Evolutionary conservation across 495 filamentous ascomycete species (phyloP).

Genomic region (Podospora pseudopauciseta): DNA sequence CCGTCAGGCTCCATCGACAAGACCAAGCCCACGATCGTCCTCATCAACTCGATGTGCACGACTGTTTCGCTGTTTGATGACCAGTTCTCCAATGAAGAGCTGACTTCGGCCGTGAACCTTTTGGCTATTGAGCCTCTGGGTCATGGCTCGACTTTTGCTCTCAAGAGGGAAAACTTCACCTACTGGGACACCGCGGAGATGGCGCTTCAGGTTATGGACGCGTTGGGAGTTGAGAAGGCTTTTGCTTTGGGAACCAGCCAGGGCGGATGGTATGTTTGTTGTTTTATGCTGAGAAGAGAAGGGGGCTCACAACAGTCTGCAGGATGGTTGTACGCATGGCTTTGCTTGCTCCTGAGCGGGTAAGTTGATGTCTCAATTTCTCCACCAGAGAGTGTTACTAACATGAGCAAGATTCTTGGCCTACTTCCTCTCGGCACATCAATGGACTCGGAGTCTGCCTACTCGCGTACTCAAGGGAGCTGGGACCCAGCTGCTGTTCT

Average conservation of each 20-base stretch:
- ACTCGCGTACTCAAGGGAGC: slow-evolving; percentile 49
- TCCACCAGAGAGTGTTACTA: not conserved
- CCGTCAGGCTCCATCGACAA: slow-evolving; percentile 36
- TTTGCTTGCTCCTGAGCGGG: slow-evolving; percentile 55
- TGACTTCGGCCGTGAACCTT: slow-evolving; percentile 49
- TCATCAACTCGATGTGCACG: slow-evolving; percentile 59
- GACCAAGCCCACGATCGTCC: slow-evolving; percentile 55
- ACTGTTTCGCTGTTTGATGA: slow-evolving; percentile 49
- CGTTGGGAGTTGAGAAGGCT: slow-evolving; percentile 51
- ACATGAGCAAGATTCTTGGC: slow-evolving; percentile 44
- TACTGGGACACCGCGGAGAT: slow-evolving; percentile 55
- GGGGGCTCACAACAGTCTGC: not conserved
- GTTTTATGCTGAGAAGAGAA: not conserved
- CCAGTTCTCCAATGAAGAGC: slow-evolving; percentile 44
- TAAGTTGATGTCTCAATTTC: slow-evolving; percentile 19
- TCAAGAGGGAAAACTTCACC: slow-evolving; percentile 44
- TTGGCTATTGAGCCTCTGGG: slow-evolving; percentile 56
- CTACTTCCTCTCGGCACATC: slow-evolving; percentile 61
- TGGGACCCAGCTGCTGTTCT: slow-evolving; percentile 53
- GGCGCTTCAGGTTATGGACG: slow-evolving; percentile 45
- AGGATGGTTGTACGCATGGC: slow-evolving; percentile 57
- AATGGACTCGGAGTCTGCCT: slow-evolving; percentile 57
- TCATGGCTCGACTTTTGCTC: slow-evolving; percentile 46
- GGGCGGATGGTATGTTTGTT: slow-evolving; percentile 47
- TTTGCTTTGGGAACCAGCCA: slow-evolving; percentile 60